Conservation (phyloP, 2,329 filamentous ascomycete species). For the Cladophialophora exuberans region DNA sequence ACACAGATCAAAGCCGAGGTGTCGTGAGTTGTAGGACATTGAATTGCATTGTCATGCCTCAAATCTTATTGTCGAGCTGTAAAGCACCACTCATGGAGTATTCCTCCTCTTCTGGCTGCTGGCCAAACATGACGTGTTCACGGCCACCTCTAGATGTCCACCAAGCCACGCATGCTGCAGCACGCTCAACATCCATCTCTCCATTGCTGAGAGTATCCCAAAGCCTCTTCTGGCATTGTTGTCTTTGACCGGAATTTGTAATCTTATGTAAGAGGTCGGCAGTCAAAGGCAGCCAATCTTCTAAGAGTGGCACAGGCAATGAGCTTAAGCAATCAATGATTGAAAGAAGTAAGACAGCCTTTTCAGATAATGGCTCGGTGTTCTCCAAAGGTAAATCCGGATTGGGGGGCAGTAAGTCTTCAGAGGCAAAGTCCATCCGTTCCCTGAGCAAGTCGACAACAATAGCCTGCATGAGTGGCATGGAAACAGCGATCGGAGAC, state of each 20-base stretch:
- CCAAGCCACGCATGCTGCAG: constrained; percentile 79
- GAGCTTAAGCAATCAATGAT: constrained; percentile 79
- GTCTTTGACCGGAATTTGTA: constrained; percentile 63
- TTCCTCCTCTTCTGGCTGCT: constrained; percentile 38
- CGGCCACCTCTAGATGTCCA: constrained; percentile 72
- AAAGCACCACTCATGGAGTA: constrained; percentile 62
- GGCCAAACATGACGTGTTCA: constrained; percentile 58
- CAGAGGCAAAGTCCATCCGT: constrained; percentile 61
- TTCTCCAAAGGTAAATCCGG: constrained; percentile 38
- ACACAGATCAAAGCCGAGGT: constrained; percentile 1
- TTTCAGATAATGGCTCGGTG: constrained; percentile 65
- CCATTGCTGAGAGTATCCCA: constrained; percentile 79
- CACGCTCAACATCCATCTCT: constrained; percentile 86
- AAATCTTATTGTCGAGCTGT: constrained; percentile 54
- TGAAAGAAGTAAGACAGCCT: constrained; percentile 74
- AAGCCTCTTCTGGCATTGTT: constrained; percentile 70
- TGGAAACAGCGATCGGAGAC: constrained; percentile 70
- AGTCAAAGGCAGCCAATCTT: constrained; percentile 78
- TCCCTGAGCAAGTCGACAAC: constrained; percentile 77
- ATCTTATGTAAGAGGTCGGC: constrained; percentile 70
- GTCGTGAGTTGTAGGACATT: not conserved
- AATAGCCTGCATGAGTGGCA: constrained; percentile 78
- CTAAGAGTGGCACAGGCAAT: constrained; percentile 68
- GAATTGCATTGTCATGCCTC: constrained; percentile 27
- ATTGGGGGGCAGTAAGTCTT: constrained; percentile 50